Percentiles rank a stretch among this genome's conserved stretches.
Evolutionary conservation across 139 green algal genomes (phyloP).

Genomic region (Chlamydomonas sp.): DNA sequence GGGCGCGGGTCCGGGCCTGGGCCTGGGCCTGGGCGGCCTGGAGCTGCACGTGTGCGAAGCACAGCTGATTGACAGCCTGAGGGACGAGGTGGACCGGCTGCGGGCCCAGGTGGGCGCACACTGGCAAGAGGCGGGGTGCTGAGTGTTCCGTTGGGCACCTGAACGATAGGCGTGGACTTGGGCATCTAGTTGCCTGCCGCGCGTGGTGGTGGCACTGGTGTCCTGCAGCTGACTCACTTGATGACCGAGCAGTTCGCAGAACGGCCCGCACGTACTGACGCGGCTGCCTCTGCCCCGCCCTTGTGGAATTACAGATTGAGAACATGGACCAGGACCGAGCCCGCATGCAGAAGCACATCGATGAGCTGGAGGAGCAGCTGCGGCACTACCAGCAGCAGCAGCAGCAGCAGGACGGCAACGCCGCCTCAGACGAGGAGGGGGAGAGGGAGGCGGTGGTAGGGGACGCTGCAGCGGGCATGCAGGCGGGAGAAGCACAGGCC

Average conservation of each 20-base stretch:
- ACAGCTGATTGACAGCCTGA: conserved; percentile 3
- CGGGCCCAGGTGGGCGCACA: conserved; percentile 9
- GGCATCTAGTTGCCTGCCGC: too few relatives aligned
- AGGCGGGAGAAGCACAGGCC: too few relatives aligned
- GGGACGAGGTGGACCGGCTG: conserved; percentile 32
- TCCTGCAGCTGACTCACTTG: background rate
- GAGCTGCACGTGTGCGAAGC: conserved; percentile 2
- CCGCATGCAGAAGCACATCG: background rate
- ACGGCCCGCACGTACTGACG: too few relatives aligned
- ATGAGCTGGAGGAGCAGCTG: background rate
- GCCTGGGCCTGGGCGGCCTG: background rate
- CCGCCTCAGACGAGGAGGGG: too few relatives aligned
- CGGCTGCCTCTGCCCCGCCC: background rate
- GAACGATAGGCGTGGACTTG: background rate
- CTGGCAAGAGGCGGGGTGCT: too few relatives aligned
- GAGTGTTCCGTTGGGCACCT: background rate
- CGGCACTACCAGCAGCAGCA: too few relatives aligned
- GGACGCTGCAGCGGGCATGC: too few relatives aligned
- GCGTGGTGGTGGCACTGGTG: background rate
- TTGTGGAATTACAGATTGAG: conserved; percentile 1
- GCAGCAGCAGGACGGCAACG: too few relatives aligned
- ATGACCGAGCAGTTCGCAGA: too few relatives aligned
- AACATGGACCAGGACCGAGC: background rate
- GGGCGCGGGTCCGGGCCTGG: background rate
- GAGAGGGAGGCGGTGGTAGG: too few relatives aligned